A percentile compares a stretch with the other conserved stretches of the same genome.
Conservation (phyloP, 1,139 yeast genomes). For the Lodderomyces orthopsilosis region DNA sequence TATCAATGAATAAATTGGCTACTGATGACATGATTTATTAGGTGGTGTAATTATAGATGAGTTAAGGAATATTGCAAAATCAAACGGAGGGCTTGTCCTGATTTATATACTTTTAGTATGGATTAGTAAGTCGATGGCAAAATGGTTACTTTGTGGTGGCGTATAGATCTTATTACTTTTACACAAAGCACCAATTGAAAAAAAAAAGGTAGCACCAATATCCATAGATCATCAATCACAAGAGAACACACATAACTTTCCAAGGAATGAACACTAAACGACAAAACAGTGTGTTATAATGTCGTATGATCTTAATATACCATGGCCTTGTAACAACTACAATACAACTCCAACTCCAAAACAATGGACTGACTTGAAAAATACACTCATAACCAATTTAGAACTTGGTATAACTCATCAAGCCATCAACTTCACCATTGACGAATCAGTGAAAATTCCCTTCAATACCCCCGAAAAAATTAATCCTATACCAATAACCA, state of each 20-base stretch:
- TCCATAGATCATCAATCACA: background rate
- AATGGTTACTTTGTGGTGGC: background rate
- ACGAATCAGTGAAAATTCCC: conserved; percentile 60
- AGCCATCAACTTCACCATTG: conserved; percentile 66
- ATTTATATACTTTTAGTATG: background rate
- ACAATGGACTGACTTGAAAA: conserved; percentile 45
- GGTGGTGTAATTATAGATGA: too few relatives aligned
- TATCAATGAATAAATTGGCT: conserved; percentile 18
- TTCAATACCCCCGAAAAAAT: conserved; percentile 29
- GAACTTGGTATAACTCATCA: conserved; percentile 69
- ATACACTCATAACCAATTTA: conserved; percentile 54
- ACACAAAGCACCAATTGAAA: conserved; percentile 1
- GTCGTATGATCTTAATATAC: conserved; percentile 71
- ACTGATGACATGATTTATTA: conserved; percentile 12
- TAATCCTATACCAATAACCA: conserved; percentile 37
- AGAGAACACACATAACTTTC: too few relatives aligned
- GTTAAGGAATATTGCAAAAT: too few relatives aligned
- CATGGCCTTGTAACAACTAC: conserved; percentile 69
- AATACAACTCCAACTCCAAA: conserved; percentile 33
- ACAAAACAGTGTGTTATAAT: conserved; percentile 11
- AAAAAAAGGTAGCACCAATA: background rate
- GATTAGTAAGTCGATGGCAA: background rate
- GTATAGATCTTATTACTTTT: background rate
- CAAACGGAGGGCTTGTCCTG: background rate
- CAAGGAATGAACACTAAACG: too few relatives aligned